A percentile compares a stretch with the other conserved stretches of the same genome.
These are phyloP conservation scores for Fraxinus velutina DNA, from an alignment of 305 asterid species.

Conservation along the genomic window DNA sequence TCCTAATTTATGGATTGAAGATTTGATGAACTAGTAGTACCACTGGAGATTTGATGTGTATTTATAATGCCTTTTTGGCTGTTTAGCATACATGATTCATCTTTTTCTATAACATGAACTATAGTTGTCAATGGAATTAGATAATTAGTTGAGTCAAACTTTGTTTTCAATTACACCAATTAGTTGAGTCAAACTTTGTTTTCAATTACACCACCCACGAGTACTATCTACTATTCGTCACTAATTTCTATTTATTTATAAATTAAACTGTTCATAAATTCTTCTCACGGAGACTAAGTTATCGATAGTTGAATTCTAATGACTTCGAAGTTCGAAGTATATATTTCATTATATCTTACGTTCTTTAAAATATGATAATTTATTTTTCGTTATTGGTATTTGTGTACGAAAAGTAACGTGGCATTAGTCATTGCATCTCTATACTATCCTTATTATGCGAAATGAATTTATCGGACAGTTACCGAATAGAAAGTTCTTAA, in stretches of 20 bases:
- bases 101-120: neutral
- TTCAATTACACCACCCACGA: neutral
- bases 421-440: too few relatives aligned
- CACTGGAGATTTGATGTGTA: slow-evolving; percentile 37
- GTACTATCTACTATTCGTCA: neutral
- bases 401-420: neutral
- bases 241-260: neutral
- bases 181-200: neutral
- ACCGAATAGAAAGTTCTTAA: neutral
- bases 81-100: neutral
- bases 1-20: slow-evolving; percentile 30
- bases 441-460: neutral
- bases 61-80: slow-evolving; percentile 25
- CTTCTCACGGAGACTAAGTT: neutral
- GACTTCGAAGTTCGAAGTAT: too few relatives aligned
- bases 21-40: slow-evolving; percentile 32
- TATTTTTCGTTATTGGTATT: too few relatives aligned
- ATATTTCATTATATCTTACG: neutral
- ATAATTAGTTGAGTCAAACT: neutral
- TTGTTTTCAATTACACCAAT: neutral
- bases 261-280: neutral
- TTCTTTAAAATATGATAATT: too few relatives aligned
- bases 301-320: neutral
- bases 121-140: neutral
- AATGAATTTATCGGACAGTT: neutral